Base-by-base conservation (phyloP, 306 rosid genomes). In the Cajanus cajan region DNA sequence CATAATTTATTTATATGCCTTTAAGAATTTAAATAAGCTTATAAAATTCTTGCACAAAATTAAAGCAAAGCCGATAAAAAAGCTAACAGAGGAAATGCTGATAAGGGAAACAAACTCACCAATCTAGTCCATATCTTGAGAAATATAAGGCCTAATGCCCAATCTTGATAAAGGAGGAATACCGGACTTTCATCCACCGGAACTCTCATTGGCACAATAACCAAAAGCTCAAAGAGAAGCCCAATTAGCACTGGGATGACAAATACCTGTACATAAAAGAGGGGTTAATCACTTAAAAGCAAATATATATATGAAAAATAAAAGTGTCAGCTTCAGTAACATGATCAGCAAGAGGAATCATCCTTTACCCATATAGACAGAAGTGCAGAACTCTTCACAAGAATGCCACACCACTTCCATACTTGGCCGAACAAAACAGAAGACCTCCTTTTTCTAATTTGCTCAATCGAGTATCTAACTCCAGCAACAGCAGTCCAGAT, bases 141-240 rank as follows among this genome's bases (percentile, higher is more conserved):
- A 82, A 96, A 93, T 78, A 96, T 96, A 77, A 96, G 95, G 68
- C 99, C 99, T 73, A 96, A 88, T 70, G 99, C 99, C 99, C 99
- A 96, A 82, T 96, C 99, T 79, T 96, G 99, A 84, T 96, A 96
- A 76, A 96, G 87, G 76, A 96, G 96, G 84, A 96, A 96, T 75
- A 96, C 98, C 47, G 99, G 99, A 88, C 98, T 96, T 80, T 96
- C 99, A 88, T 96, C 99, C 77, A 96, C 99, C 0, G 98, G 99
- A 67, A 96, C 99, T 73, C 99, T 90, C 98, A 96, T 89, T 6
- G 99, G 99, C 71, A 96, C 98, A 58, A 96, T 93, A 72, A 96
- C 99, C 90, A 96, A 71, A 90, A 96, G 99, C 90, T 96, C 99
- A 90, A 96, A 96, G 43, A 96, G 98, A 62, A 96, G 87, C 67